Base-by-base conservation (phyloP, 352 stramenopile species). In the Phytophthora tentaculata region DNA sequence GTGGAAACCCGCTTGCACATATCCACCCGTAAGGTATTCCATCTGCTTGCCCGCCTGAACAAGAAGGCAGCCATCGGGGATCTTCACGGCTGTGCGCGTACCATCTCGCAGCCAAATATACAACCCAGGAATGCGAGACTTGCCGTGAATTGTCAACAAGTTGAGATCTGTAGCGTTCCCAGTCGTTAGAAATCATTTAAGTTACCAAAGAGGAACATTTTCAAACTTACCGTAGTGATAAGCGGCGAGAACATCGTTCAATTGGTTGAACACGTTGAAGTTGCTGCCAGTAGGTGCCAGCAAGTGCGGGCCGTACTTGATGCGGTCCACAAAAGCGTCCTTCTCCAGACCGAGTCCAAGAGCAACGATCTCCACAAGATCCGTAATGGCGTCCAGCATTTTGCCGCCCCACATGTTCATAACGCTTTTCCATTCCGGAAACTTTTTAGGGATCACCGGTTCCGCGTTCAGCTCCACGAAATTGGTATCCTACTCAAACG, bases 321-420 rank as follows among this genome's bases (percentile, higher is more conserved):
- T 96, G 44, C 79, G 84, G 43, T 85, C 83, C 20, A 74, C 80
- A 37, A 98, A 83, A 16, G 80, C 81, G 39, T 92, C 75, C 71
- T 91, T 87, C 67, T 94, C 83, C 19, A 98, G 71, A 0, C 83
- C 88, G 4, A 98, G 87, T 24, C 94, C 94, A 9, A 96, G 60
- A 7, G 90, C 94, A 24, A 88, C 80, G 73, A 98, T 97, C 66
- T 95, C 83, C 14, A 96, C 88, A 28, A 98, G 74, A 47, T 92
- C 84, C 28, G 74, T 79, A 47, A 97, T 84, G 20, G 90, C 78
- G 28, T 67, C 71, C 41, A 96, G 71, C 86, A 98, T 96, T 78
- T 97, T 97, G 58, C 76, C 74, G 52, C 94, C 94, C 94, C 94
- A 98, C 76, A 88, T 91, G 73, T 98, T 86, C 94, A 98, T 98